Conservation (phyloP, 768 basidiomycete genomes). For the Gloeostereum incarnatum region DNA sequence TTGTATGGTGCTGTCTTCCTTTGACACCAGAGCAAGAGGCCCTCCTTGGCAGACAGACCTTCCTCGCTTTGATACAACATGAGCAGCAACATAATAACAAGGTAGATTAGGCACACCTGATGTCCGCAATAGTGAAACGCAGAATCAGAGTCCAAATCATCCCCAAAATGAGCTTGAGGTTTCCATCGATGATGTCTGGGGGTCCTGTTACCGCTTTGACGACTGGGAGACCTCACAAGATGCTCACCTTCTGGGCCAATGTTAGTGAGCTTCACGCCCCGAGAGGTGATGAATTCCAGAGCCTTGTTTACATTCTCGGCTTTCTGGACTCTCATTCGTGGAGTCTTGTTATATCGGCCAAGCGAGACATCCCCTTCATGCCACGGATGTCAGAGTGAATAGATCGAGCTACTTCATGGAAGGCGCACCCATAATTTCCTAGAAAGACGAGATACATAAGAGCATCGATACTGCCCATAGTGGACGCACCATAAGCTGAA, state of each 20-base stretch:
- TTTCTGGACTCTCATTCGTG: slow-evolving; percentile 90
- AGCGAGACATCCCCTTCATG: slow-evolving; percentile 75
- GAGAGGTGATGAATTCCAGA: slow-evolving; percentile 86
- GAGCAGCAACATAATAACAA: neutral
- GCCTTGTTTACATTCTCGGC: slow-evolving; percentile 98
- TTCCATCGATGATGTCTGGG: slow-evolving; percentile 98
- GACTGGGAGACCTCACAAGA: neutral
- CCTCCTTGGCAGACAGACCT: slow-evolving; percentile 97
- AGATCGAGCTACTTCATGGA: slow-evolving; percentile 3
- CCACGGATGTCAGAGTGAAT: neutral
- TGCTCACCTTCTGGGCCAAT: slow-evolving; percentile 87
- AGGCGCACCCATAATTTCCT: slow-evolving; percentile 93
- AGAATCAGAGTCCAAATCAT: slow-evolving; percentile 99
- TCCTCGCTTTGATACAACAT: slow-evolving; percentile 60
- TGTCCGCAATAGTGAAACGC: slow-evolving; percentile 96
- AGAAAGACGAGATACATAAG: slow-evolving; percentile 4
- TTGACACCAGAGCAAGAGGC: slow-evolving; percentile 95
- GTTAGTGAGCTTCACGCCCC: slow-evolving; percentile 94
- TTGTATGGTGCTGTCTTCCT: slow-evolving; percentile 88
- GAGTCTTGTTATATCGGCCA: slow-evolving; percentile 87
- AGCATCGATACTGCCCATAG: too few species aligned
- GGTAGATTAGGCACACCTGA: slow-evolving; percentile 73
- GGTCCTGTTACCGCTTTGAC: slow-evolving; percentile 3
- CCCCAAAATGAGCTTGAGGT: slow-evolving; percentile 94
- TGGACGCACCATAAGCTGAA: slow-evolving; percentile 84